Conservation (phyloP, 2,329 filamentous ascomycete species). For the Westerdykella sp. region DNA sequence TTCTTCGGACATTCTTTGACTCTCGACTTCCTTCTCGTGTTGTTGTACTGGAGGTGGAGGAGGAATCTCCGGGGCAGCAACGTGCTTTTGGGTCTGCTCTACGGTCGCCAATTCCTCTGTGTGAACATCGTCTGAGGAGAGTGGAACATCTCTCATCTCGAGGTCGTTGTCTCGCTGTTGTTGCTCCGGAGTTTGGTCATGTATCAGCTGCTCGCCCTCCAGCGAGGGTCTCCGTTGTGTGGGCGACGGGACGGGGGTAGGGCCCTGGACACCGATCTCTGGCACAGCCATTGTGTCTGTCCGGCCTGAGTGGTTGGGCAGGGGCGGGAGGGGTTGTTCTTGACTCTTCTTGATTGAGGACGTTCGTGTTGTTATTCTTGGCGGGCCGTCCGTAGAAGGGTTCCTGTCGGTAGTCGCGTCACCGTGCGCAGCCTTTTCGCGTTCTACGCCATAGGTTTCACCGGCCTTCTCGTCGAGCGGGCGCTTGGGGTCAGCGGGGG, state of each 20-base stretch:
- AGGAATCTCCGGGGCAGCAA: conserved; percentile 44
- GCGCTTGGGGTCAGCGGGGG: conserved; percentile 41
- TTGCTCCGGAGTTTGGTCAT: conserved; percentile 46
- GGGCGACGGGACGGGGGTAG: conserved; percentile 40
- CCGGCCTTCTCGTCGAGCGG: conserved; percentile 41
- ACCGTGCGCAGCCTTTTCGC: conserved; percentile 16
- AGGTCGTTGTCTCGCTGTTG: conserved; percentile 49
- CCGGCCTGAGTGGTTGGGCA: conserved; percentile 24
- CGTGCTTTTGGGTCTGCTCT: conserved; percentile 18
- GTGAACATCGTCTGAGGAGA: conserved; percentile 47
- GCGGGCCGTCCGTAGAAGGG: conserved; percentile 16
- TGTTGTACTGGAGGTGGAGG: conserved; percentile 51
- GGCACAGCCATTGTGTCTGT: conserved; percentile 31
- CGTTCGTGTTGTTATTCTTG: conserved; percentile 27
- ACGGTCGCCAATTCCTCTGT: conserved; percentile 31
- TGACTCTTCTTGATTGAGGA: conserved; percentile 28
- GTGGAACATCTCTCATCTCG: conserved; percentile 58
- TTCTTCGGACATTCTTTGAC: conserved; percentile 35
- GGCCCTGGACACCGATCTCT: conserved; percentile 40
- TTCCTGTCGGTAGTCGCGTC: conserved; percentile 21
- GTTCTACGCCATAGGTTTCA: conserved; percentile 17
- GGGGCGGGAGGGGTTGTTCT: conserved; percentile 24
- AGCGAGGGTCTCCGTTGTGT: conserved; percentile 30
- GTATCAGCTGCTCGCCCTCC: conserved; percentile 40
- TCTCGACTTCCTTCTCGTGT: conserved; percentile 36